Conservation (phyloP, 768 basidiomycete genomes). For the Calocybe cyanea region DNA sequence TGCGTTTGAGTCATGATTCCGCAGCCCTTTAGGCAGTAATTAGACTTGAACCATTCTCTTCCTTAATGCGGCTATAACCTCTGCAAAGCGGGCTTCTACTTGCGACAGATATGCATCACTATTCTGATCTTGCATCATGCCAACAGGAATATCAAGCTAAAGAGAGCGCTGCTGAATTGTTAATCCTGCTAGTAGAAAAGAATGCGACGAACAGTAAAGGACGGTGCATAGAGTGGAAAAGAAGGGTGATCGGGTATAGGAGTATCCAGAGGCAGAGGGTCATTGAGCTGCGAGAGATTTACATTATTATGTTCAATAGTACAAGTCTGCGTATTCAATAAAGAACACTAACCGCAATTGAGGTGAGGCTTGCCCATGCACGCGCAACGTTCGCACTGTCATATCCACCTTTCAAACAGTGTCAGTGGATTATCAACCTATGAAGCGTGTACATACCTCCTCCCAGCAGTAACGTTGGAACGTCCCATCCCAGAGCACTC, state of each 20-base stretch:
- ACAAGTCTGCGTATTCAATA: neutral
- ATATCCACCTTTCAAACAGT: conserved; percentile 68
- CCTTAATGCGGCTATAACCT: conserved; percentile 26
- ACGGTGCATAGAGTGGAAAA: conserved; percentile 74
- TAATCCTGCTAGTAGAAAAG: neutral
- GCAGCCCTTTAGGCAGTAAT: no score
- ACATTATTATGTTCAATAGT: neutral
- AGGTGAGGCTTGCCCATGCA: conserved; percentile 83
- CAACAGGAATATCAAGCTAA: conserved; percentile 65
- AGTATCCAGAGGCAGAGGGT: conserved; percentile 51
- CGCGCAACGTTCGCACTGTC: conserved; percentile 78
- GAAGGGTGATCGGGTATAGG: conserved; percentile 73
- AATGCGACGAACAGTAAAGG: conserved; percentile 49
- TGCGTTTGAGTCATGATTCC: no score
- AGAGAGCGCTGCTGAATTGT: neutral
- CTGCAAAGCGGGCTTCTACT: conserved; percentile 39
- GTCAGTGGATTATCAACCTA: conserved; percentile 6
- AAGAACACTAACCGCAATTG: conserved; percentile 52
- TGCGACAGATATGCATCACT: conserved; percentile 48
- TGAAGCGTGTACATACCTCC: conserved; percentile 47
- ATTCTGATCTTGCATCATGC: conserved; percentile 75
- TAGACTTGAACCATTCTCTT: conserved; percentile 18
- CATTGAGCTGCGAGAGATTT: conserved; percentile 40
- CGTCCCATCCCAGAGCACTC: conserved; percentile 4
- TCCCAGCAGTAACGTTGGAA: conserved; percentile 53